phyloP scores from a whole-genome alignment of 345 rosid species.

The Gossypioides kirkii region DNA sequence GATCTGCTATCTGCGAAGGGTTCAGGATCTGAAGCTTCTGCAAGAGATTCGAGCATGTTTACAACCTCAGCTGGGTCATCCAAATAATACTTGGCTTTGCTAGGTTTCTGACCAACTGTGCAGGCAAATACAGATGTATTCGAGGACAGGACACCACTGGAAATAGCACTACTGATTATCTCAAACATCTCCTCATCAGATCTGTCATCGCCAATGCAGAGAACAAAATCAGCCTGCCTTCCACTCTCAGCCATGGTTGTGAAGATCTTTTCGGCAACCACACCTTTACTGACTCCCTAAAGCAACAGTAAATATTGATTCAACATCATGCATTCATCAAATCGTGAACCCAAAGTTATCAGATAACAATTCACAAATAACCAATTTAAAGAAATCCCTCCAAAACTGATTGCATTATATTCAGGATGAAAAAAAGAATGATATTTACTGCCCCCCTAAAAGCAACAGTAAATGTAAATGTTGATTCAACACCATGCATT shows the following conservation, averaged over 20 bases:
- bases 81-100: conserved; percentile 91
- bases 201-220: conserved; percentile 72
- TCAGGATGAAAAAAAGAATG: not conserved
- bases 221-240: conserved; percentile 49
- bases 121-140: conserved; percentile 62
- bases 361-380: not conserved
- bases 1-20: conserved; percentile 14
- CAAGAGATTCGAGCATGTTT: conserved; percentile 53
- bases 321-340: not conserved
- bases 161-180: conserved; percentile 37
- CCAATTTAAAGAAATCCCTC: not conserved
- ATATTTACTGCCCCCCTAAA: conserved; percentile 48
- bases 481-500: not conserved
- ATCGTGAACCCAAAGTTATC: not conserved
- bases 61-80: conserved; percentile 60
- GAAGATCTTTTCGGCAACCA: conserved; percentile 52
- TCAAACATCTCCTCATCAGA: conserved; percentile 85
- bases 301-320: conserved; percentile 10
- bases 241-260: conserved; percentile 39
- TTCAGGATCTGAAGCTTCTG: conserved; percentile 50
- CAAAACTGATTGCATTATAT: not conserved
- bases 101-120: conserved; percentile 94
- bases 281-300: conserved; percentile 61
- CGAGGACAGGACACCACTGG: conserved; percentile 36
- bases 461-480: conserved; percentile 6